Base-by-base conservation (phyloP, 805 yeast species). In the Lachancea kluyveri region DNA sequence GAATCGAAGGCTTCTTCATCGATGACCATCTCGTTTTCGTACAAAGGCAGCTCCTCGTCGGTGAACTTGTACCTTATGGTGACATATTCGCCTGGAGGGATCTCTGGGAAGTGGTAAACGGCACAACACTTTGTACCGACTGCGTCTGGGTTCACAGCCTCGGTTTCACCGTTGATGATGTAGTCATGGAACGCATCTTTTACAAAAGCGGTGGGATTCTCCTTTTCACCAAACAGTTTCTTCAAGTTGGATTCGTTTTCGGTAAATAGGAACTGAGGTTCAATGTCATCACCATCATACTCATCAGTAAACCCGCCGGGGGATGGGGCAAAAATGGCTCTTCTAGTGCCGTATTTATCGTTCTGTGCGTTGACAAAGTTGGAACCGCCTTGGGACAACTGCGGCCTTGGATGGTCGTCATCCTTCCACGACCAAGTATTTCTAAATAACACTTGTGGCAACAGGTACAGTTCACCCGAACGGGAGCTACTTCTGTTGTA, bases 351-450 rank as follows among this genome's bases (percentile, higher is more conserved):
- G 39, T 79, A 73, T 52, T 77, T 78, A 51, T 68, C 70, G 53
- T 81, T 92, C 30, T 72, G 67, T 25, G 85, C 63, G 48, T 72
- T 67, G 31, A 86, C 65, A 22, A 77, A 62, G 36, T 65, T 63
- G 19, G 60, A 62, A 22, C 64, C 52, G 19, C 62, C 64, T 28
- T 62, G 55, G 14, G 57, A 59, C 41, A 75, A 52, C 10, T 54
- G 47, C 8, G 87, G 86, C 41, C 72, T 76, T 34, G 64, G 64
- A 26, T 60, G 52, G 24, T 59, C 60, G 36, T 72, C 76, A 39
- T 69, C 62, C 27, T 88, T 85, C 95, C 96, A 87, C n/a, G 80
- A 64, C 96, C 96, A 87, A 10, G 92, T 83, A 60, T 87, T 87
- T 62, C 96, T 72, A 60, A 79, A 83, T 43, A 77, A 75, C 18